phyloP scores from a whole-genome alignment of 768 basidiomycete genomes.

The Mycena floridula region DNA sequence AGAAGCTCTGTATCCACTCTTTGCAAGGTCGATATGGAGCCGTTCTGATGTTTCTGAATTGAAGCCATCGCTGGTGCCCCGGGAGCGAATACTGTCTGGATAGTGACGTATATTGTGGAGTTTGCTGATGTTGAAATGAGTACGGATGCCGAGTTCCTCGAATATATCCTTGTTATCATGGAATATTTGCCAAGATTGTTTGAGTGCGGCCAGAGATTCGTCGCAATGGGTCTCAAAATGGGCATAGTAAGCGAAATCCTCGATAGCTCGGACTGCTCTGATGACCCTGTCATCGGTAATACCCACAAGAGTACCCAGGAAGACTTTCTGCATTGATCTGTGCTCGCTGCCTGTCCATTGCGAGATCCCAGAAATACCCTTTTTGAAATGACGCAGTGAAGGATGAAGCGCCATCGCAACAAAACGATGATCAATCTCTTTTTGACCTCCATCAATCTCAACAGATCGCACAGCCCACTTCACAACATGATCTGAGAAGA shows the following conservation, averaged over 20 bases:
- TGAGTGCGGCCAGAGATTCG: constrained; percentile 16
- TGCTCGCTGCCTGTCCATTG: constrained; percentile 39
- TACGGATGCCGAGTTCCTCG: constrained; percentile 13
- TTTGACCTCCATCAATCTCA: constrained; percentile 8
- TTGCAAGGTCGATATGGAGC: constrained; percentile 38
- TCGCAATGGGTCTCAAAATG: constrained; percentile 21
- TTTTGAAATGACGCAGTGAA: constrained; percentile 31
- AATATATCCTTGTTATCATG: constrained; percentile 26
- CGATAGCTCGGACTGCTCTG: constrained; percentile 13
- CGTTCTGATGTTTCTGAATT: constrained; percentile 28
- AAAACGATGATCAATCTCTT: constrained; percentile 29
- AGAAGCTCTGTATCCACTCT: constrained; percentile 20
- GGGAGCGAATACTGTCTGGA: constrained; percentile 16
- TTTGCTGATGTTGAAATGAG: constrained; percentile 34
- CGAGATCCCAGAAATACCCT: constrained; percentile 30
- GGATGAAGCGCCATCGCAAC: constrained; percentile 20
- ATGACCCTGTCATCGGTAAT: constrained; percentile 12
- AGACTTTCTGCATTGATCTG: constrained; percentile 28
- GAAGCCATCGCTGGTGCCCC: constrained; percentile 23
- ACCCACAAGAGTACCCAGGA: constrained; percentile 23
- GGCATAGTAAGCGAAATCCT: constrained; percentile 30
- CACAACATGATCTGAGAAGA: constrained; percentile 38
- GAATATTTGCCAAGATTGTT: constrained; percentile 17
- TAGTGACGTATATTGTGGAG: constrained; percentile 28
- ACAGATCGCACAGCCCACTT: constrained; percentile 28